Evolutionary conservation across 495 filamentous ascomycete species (phyloP).

Genomic region (Neurospora sublineolata): DNA sequence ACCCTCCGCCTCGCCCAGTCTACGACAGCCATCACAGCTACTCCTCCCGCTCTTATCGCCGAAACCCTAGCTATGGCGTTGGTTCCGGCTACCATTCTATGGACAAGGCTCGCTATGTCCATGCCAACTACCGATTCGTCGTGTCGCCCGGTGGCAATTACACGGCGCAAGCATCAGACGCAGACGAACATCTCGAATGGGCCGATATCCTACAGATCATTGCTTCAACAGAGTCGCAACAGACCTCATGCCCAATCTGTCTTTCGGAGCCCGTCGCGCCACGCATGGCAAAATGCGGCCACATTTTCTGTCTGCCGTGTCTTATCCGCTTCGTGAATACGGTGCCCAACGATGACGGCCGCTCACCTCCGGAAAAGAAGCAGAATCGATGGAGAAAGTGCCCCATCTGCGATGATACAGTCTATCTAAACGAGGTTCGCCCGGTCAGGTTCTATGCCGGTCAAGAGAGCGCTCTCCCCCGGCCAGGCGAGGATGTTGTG

Average conservation of each 20-base stretch:
- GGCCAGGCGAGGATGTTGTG: slow-evolving; percentile 80
- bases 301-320: slow-evolving; percentile 94
- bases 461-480: slow-evolving; percentile 68
- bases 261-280: slow-evolving; percentile 83
- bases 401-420: slow-evolving; percentile 85
- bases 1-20: slow-evolving; percentile 64
- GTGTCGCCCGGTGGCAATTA: slow-evolving; percentile 77
- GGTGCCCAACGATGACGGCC: slow-evolving; percentile 49
- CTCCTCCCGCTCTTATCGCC: slow-evolving; percentile 37
- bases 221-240: slow-evolving; percentile 79
- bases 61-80: slow-evolving; percentile 71
- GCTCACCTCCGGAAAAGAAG: slow-evolving; percentile 53
- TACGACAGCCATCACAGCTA: slow-evolving; percentile 40
- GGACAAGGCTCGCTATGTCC: slow-evolving; percentile 90
- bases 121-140: slow-evolving; percentile 95
- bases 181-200: slow-evolving; percentile 89
- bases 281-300: slow-evolving; percentile 93
- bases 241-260: slow-evolving; percentile 84
- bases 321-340: slow-evolving; percentile 93
- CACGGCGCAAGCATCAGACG: slow-evolving; percentile 65
- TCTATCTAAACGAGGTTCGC: slow-evolving; percentile 78
- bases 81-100: slow-evolving; percentile 85
- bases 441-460: slow-evolving; percentile 87
- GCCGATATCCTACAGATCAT: slow-evolving; percentile 80
- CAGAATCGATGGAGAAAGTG: slow-evolving; percentile 75